A percentile compares a stretch with the other conserved stretches of the same genome.
phyloP scores from a whole-genome alignment of 257 asterid species.

The Penstemon davidsonii region DNA sequence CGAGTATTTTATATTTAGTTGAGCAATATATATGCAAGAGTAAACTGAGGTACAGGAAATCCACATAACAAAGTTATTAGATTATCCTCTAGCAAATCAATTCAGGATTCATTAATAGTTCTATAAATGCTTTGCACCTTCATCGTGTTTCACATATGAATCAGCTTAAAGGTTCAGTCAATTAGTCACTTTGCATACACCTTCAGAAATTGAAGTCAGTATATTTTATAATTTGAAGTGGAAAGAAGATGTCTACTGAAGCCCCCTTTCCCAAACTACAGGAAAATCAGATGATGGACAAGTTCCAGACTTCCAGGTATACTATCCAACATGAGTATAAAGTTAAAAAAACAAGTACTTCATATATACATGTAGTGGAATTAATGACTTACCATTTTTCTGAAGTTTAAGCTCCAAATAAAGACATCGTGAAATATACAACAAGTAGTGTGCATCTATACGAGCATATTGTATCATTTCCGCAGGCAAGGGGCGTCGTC shows the following conservation, averaged over 20 bases:
- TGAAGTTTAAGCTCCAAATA: slow-evolving; percentile 65
- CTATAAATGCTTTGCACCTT: too few relatives aligned
- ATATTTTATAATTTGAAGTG: not conserved
- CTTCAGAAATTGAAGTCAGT: not conserved
- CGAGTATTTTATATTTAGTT: not conserved
- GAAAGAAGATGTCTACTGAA: not conserved
- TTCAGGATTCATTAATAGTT: too few relatives aligned
- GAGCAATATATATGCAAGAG: not conserved
- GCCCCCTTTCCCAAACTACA: too few relatives aligned
- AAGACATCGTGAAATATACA: slow-evolving; percentile 65
- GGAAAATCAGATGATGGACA: too few relatives aligned
- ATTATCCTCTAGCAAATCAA: too few relatives aligned
- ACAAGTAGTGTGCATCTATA: slow-evolving; percentile 79
- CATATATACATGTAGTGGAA: not conserved
- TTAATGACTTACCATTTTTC: slow-evolving; percentile 53
- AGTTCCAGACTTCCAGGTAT: too few relatives aligned
- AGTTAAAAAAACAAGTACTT: slow-evolving; percentile 1
- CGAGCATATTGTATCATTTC: slow-evolving; percentile 92
- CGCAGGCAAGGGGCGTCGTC: slow-evolving; percentile 83
- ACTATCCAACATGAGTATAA: too few relatives aligned
- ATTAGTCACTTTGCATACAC: too few relatives aligned
- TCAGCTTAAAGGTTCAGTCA: not conserved
- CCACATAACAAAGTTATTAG: not conserved
- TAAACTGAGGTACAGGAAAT: not conserved
- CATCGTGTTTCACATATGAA: too few relatives aligned